Base-by-base conservation (phyloP, 2,329 filamentous ascomycete genomes). In the Lachnellula suecica region DNA sequence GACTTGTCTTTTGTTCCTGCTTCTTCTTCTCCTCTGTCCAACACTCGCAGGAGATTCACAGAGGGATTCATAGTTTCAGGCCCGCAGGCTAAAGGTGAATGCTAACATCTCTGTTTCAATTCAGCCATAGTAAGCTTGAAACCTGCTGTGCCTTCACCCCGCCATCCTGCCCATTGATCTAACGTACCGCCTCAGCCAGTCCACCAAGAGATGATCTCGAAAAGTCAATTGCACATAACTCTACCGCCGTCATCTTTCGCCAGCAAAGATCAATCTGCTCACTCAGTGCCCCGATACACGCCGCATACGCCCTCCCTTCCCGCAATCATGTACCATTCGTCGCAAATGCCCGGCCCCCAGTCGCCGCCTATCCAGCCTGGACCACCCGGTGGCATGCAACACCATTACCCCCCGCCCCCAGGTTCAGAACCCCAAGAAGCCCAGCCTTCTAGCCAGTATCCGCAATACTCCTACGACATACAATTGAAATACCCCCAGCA, bases 391-490 rank as follows among this genome's bases (percentile, higher is more conserved):
- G 35, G 22, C 44, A 42, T 50, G 43, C 49, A 52, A 23, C 41
- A 24, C 45, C 41, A 24, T 42, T 55, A 55, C 29, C 52, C 48
- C n/a, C 53, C 53, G 17, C 53, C 51, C 11, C 52, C 49, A 17
- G 48, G 56, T 20, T 34, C 47, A 13, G 47, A 57, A 44, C 43
- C 38, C 13, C 52, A 60, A 47, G 52, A 58, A 27, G 41, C 40
- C 34, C 57, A 60, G 40, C 25, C 49, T 9, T 51, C 55, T 8
- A 56, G 52, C 34, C 58, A 50, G 46, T 62, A 59, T 29, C 61
- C 59, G 1, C 58, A 59, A 31, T 59, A 59, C 44, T 57, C 54
- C 47, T 62, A 63, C 53, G 58, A 63, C 43, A 60, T 59, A 37
- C 56, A 57, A 51, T 52, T 62, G 45, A 54, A 58, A 24, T 63